These are phyloP conservation scores for Nitzschia inconspicua DNA, from an alignment of 108 stramenopile genomes.

Conservation along the genomic window DNA sequence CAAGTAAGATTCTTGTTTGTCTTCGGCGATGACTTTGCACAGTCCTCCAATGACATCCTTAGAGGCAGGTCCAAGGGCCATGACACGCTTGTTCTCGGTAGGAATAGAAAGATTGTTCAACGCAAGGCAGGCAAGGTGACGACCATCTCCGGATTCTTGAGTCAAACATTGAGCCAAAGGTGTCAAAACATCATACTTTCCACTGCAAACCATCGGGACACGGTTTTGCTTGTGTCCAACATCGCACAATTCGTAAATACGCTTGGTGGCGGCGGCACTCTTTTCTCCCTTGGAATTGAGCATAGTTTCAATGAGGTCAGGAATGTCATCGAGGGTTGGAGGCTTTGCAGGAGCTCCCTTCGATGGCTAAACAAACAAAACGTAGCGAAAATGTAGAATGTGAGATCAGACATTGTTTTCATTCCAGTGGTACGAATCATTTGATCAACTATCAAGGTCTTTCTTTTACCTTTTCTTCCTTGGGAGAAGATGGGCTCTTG, in stretches of 20 bases:
- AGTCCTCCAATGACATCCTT: slow-evolving; percentile 86
- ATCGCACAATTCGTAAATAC: slow-evolving; percentile 89
- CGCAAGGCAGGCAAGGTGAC: slow-evolving; percentile 87
- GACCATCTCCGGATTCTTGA: slow-evolving; percentile 85
- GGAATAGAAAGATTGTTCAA: slow-evolving; percentile 93
- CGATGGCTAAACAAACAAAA: slow-evolving; percentile 7
- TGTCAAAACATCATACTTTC: slow-evolving; percentile 86
- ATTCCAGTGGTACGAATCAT: not conserved
- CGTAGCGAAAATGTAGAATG: not conserved
- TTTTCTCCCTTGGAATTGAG: slow-evolving; percentile 82
- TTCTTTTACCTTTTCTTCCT: slow-evolving; percentile 36
- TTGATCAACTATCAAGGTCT: not conserved
- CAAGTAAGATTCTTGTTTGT: slow-evolving; percentile 90
- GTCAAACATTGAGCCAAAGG: slow-evolving; percentile 87
- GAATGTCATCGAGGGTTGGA: slow-evolving; percentile 87
- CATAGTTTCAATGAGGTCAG: slow-evolving; percentile 84
- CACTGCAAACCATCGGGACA: slow-evolving; percentile 89
- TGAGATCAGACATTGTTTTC: not conserved
- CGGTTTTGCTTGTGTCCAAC: slow-evolving; percentile 93
- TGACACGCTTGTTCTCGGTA: slow-evolving; percentile 90
- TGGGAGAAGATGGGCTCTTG: slow-evolving; percentile 21
- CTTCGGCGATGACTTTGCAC: slow-evolving; percentile 88
- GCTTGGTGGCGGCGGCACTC: slow-evolving; percentile 84
- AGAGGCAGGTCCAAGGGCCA: slow-evolving; percentile 83
- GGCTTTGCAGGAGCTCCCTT: slow-evolving; percentile 62